These are phyloP conservation scores for Castanospermum australe DNA, from an alignment of 306 rosid genomes.

Conservation along the genomic window DNA sequence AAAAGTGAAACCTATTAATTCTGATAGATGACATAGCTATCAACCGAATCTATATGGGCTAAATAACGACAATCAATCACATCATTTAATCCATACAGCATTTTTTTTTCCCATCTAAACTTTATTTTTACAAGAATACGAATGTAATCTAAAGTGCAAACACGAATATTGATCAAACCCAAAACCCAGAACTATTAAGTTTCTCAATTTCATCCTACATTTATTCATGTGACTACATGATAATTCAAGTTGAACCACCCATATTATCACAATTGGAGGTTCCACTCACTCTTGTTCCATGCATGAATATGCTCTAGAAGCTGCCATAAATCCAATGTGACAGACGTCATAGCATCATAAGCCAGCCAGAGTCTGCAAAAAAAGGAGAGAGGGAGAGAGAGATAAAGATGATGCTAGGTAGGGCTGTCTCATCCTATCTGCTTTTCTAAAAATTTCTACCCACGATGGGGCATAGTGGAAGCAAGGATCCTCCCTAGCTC, in stretches of 20 bases:
- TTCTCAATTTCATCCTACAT: not conserved
- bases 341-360: constrained; percentile 46
- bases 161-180: not conserved
- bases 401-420: constrained; percentile 46
- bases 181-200: not conserved
- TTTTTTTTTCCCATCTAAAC: not conserved
- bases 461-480: constrained; percentile 26
- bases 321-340: constrained; percentile 41
- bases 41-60: constrained; percentile 35
- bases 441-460: constrained; percentile 26
- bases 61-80: constrained; percentile 40
- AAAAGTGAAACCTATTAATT: constrained; percentile 9
- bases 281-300: constrained; percentile 46
- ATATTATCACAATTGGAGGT: constrained; percentile 39
- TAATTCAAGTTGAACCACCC: constrained; percentile 47
- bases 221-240: constrained; percentile 21
- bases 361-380: constrained; percentile 22
- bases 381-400: constrained; percentile 6
- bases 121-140: not conserved
- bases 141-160: constrained; percentile 4
- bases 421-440: constrained; percentile 41
- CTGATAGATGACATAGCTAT: constrained; percentile 13
- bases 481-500: not conserved
- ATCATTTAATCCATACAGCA: constrained; percentile 12
- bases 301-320: constrained; percentile 59